Evolutionary conservation across 1,284 basidiomycete species (phyloP).

Genomic region (Heterobasidion irregulare): DNA sequence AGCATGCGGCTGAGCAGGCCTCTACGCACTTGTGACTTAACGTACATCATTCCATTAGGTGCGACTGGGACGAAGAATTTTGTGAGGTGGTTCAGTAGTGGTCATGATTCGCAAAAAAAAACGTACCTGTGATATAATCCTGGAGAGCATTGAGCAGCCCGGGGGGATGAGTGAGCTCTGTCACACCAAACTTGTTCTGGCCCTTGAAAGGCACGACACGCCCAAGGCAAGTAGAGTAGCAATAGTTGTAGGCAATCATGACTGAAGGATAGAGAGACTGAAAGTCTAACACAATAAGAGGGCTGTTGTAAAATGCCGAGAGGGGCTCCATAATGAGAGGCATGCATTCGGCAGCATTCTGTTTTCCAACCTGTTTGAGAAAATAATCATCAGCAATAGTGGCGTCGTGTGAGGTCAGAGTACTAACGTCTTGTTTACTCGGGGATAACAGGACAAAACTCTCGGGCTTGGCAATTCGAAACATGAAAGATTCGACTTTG

Average conservation of each 20-base stretch:
- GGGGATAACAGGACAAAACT: slow-evolving; percentile 86
- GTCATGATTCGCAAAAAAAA: not conserved
- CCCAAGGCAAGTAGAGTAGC: slow-evolving; percentile 95
- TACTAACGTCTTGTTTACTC: slow-evolving; percentile 67
- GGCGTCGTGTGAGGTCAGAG: not conserved
- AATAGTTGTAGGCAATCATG: slow-evolving; percentile 99
- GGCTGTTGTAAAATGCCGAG: slow-evolving; percentile 89
- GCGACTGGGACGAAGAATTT: slow-evolving; percentile 48
- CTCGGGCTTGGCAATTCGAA: slow-evolving; percentile 96
- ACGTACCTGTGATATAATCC: slow-evolving; percentile 67
- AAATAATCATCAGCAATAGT: not conserved
- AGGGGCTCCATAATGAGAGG: slow-evolving; percentile 93
- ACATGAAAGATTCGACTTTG: slow-evolving; percentile 98
- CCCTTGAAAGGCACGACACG: slow-evolving; percentile 80
- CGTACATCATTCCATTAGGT: slow-evolving; percentile 93
- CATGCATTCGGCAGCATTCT: slow-evolving; percentile 94
- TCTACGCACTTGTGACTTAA: slow-evolving; percentile 78
- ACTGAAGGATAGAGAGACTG: slow-evolving; percentile 94
- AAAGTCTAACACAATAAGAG: slow-evolving; percentile 90
- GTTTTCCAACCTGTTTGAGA: slow-evolving; percentile 74
- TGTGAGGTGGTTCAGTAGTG: too few relatives aligned
- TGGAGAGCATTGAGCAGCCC: slow-evolving; percentile 64
- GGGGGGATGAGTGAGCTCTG: slow-evolving; percentile 63
- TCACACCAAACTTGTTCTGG: slow-evolving; percentile 82
- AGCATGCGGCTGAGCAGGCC: slow-evolving; percentile 91